Conservation (phyloP, 441 rosid genomes). For the Jatropha podagrica region DNA sequence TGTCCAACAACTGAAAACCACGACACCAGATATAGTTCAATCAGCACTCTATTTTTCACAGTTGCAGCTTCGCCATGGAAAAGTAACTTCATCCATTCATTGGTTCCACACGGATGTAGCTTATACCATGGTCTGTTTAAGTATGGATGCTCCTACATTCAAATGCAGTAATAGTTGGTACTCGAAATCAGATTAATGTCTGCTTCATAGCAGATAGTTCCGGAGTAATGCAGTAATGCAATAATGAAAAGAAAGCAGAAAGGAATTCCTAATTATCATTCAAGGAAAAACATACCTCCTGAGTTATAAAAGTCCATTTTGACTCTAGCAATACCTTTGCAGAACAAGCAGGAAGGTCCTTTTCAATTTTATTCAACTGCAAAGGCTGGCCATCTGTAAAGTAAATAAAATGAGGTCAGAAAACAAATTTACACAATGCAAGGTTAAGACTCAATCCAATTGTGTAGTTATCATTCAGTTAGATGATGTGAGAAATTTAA, state of each 20-base stretch:
- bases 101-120: conserved; percentile 89
- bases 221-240: neutral
- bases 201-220: neutral
- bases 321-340: conserved; percentile 54
- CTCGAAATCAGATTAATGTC: neutral
- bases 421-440: neutral
- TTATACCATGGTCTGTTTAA: conserved; percentile 87
- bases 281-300: conserved; percentile 44
- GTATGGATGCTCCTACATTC: conserved; percentile 85
- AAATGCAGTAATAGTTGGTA: neutral
- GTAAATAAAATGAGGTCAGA: conserved; percentile 7
- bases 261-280: neutral
- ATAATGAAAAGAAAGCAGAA: neutral
- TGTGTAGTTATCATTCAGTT: neutral
- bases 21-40: conserved; percentile 59
- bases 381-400: conserved; percentile 62
- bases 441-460: neutral
- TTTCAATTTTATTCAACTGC: conserved; percentile 58
- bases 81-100: conserved; percentile 80
- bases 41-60: conserved; percentile 22
- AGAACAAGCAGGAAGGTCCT: conserved; percentile 66
- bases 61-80: conserved; percentile 35
- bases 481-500: neutral
- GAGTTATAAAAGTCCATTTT: conserved; percentile 87
- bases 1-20: conserved; percentile 94